Percentiles rank a stretch among this genome's conserved stretches.
Evolutionary conservation across 345 rosid genomes (phyloP).

Genomic region (Euclidium syriacum): DNA sequence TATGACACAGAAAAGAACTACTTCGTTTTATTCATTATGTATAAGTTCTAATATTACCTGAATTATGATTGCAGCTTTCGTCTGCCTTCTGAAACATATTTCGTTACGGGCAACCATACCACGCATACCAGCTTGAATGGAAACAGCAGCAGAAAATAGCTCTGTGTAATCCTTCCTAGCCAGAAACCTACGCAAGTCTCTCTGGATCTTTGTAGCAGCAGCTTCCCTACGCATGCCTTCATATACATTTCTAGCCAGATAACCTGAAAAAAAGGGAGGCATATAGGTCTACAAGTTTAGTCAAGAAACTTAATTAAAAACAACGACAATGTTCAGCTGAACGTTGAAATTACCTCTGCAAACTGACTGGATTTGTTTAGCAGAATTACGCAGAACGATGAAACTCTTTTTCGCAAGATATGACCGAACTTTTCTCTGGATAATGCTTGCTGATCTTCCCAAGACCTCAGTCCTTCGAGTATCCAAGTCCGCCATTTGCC

Average conservation of each 20-base stretch:
- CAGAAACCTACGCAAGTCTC: conserved; percentile 68
- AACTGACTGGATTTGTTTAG: conserved; percentile 66
- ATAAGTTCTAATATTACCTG: too few relatives aligned
- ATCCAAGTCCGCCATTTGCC: conserved; percentile 41
- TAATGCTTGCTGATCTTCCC: conserved; percentile 84
- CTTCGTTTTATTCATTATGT: not conserved
- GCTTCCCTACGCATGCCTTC: conserved; percentile 78
- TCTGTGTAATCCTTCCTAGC: conserved; percentile 75
- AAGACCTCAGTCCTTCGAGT: conserved; percentile 36
- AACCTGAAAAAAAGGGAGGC: conserved; percentile 44
- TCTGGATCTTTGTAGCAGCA: conserved; percentile 76
- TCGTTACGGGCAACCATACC: conserved; percentile 93
- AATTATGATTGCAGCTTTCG: conserved; percentile 65
- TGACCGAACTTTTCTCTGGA: conserved; percentile 92
- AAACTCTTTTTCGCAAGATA: conserved; percentile 83
- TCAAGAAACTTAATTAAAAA: not conserved
- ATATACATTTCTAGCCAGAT: conserved; percentile 64
- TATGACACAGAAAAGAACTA: conserved; percentile 6
- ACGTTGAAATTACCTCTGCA: conserved; percentile 66
- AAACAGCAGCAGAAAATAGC: conserved; percentile 53
- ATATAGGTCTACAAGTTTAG: not conserved
- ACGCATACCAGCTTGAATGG: conserved; percentile 85
- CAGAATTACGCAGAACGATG: conserved; percentile 55
- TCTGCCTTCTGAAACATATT: conserved; percentile 66
- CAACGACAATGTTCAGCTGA: not conserved